phyloP scores from a whole-genome alignment of 441 rosid species.

The Adansonia gregorii region DNA sequence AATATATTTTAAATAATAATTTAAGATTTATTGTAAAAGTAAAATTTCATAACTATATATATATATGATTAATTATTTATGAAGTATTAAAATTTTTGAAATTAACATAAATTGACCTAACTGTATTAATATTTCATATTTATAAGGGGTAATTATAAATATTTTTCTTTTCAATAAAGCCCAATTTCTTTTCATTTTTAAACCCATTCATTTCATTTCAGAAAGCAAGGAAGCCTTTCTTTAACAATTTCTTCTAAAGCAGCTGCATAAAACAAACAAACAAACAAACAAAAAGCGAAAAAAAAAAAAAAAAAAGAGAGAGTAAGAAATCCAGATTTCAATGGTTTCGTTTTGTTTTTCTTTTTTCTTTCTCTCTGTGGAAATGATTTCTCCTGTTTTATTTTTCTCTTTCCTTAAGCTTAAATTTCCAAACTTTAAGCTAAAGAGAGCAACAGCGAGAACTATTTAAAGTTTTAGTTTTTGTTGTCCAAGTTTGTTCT shows the following conservation, averaged over 20 bases:
- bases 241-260: background rate
- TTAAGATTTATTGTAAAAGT: too few species aligned
- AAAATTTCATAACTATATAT: too few species aligned
- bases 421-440: constrained; percentile 18
- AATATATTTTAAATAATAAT: too few species aligned
- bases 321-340: constrained; percentile 12
- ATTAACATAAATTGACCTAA: too few species aligned
- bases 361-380: background rate
- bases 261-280: too few species aligned
- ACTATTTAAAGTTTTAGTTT: constrained; percentile 17
- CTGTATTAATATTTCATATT: background rate
- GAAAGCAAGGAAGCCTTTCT: background rate
- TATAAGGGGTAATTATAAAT: background rate
- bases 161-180: background rate
- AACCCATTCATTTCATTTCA: background rate
- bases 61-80: too few species aligned
- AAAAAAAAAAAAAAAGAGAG: background rate
- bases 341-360: background rate
- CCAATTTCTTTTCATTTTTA: constrained; percentile 4
- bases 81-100: too few species aligned
- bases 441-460: background rate
- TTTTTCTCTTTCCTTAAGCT: background rate
- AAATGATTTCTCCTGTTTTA: background rate
- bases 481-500: constrained; percentile 20
- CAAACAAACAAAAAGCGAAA: background rate